Percentiles rank a stretch among this genome's conserved stretches.
phyloP scores from a whole-genome alignment of 139 green algal species.

The Chlorella ohadii region DNA sequence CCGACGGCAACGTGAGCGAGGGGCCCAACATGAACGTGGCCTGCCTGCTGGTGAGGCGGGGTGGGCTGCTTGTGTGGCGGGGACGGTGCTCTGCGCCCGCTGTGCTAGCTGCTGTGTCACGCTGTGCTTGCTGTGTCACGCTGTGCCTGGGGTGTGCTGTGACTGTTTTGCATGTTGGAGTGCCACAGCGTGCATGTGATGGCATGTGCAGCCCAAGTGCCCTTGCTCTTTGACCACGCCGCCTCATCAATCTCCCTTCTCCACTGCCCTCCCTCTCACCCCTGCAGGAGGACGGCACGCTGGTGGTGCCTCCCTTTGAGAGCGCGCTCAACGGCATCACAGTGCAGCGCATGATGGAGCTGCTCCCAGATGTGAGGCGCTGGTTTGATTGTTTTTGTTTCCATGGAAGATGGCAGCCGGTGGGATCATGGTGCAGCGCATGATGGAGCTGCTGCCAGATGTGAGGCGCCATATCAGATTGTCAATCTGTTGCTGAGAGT shows the following conservation, averaged over 20 bases:
- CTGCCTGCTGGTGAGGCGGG: conserved; percentile 63
- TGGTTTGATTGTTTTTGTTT: too few relatives aligned
- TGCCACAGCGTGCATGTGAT: too few relatives aligned
- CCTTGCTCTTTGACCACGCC: too few relatives aligned
- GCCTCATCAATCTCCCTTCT: too few relatives aligned
- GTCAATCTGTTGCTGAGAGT: too few relatives aligned
- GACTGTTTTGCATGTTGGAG: too few relatives aligned
- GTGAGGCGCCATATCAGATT: too few relatives aligned
- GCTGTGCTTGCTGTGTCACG: background rate
- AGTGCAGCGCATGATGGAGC: conserved; percentile 66
- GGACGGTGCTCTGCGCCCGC: too few relatives aligned
- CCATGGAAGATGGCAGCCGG: too few relatives aligned
- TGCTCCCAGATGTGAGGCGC: conserved; percentile 65
- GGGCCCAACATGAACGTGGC: conserved; percentile 75
- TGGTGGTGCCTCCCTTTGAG: conserved; percentile 73
- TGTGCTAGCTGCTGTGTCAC: too few relatives aligned
- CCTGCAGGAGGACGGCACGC: conserved; percentile 49
- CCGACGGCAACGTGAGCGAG: conserved; percentile 71
- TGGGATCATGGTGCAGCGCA: background rate
- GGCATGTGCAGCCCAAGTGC: too few relatives aligned
- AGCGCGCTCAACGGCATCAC: conserved; percentile 61
- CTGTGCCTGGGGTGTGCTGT: too few relatives aligned
- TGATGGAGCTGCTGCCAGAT: background rate
- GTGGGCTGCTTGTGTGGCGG: background rate
- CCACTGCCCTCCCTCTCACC: background rate